phyloP scores from a whole-genome alignment of 2,329 filamentous ascomycete genomes.

The Simplicillium aogashimaense region DNA sequence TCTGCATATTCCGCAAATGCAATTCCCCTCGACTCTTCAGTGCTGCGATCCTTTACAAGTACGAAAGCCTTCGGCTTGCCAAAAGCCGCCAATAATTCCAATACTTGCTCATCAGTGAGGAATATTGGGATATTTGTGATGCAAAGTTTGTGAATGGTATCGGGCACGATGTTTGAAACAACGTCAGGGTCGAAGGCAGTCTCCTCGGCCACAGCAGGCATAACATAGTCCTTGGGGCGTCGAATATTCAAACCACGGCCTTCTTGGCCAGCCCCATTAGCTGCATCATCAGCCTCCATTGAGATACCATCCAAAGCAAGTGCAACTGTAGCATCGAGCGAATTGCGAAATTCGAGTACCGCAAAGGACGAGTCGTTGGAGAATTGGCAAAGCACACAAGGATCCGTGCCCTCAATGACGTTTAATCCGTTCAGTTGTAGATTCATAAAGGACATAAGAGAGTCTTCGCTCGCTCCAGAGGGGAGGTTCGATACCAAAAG shows the following conservation, averaged over 20 bases:
- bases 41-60: conserved; percentile 75
- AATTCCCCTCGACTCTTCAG: conserved; percentile 83
- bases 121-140: conserved; percentile 83
- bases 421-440: conserved; percentile 95
- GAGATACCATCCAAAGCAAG: conserved; percentile 81
- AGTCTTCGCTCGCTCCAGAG: conserved; percentile 61
- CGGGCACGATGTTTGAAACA: conserved; percentile 71
- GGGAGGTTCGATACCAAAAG: conserved; percentile 82
- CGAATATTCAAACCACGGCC: conserved; percentile 61
- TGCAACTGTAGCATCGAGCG: conserved; percentile 82
- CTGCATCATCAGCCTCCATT: conserved; percentile 65
- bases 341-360: conserved; percentile 79
- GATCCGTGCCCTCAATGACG: conserved; percentile 72
- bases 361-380: conserved; percentile 73
- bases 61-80: conserved; percentile 89
- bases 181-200: conserved; percentile 65
- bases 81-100: conserved; percentile 81
- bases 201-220: conserved; percentile 68
- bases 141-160: conserved; percentile 92
- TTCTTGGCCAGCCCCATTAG: conserved; percentile 40
- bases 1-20: conserved; percentile 95
- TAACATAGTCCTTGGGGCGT: conserved; percentile 94
- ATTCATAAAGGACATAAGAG: conserved; percentile 80
- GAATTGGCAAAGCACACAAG: conserved; percentile 75
- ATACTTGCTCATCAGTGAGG: conserved; percentile 83